Evolutionary conservation across 106 monocot genomes (phyloP), one percentile per base, ranked within the genome.

Genomic region (Allium fistulosum): DNA sequence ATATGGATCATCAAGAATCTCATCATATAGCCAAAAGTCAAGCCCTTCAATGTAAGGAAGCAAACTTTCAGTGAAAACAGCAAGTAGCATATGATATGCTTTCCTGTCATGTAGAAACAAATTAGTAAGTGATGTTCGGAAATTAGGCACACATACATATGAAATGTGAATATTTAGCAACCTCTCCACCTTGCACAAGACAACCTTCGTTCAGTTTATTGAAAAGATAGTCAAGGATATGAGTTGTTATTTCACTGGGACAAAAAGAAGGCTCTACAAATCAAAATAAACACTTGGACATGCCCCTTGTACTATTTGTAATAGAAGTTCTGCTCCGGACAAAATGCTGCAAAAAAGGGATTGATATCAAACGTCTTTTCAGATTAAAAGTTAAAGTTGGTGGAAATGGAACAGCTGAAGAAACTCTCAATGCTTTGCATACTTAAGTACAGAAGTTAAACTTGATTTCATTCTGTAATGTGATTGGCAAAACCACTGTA

Each of bases 1-100:
- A 80, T 80, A 89, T 70, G 92, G 92, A 77, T 97, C 96, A 77
- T 97, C 91, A 84, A 97, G 91, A 80, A 68, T 82, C 59, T 88
- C 96, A 57, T 97, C 86, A 71, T 82, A 92, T n/a, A 97, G 69
- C 96, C 96, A 97, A 46, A 84, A 82, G 72, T 97, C 84, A 60
- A 97, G 88, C 62, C 78, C 83, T 58, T 87, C 84, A 9, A 97
- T 77, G 74, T 97, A 97, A 26, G 91, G 96, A 58, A 92, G 77
- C 62, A 91, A 63, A 70, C 74, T 84, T 74, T 78, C 91, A 10
- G 69, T 57, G 62, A 97, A 88, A 51, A 97, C 69, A 27, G 70
- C 66, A 59, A 92, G 51, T 14, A 88, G 67, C 96, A 97, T 97
- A 84, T 97, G 88, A 66, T 88, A 92, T 49, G 81, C 65, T 18